phyloP scores from a whole-genome alignment of 164 flowering plant species.

The Aristolochia fimbriata region DNA sequence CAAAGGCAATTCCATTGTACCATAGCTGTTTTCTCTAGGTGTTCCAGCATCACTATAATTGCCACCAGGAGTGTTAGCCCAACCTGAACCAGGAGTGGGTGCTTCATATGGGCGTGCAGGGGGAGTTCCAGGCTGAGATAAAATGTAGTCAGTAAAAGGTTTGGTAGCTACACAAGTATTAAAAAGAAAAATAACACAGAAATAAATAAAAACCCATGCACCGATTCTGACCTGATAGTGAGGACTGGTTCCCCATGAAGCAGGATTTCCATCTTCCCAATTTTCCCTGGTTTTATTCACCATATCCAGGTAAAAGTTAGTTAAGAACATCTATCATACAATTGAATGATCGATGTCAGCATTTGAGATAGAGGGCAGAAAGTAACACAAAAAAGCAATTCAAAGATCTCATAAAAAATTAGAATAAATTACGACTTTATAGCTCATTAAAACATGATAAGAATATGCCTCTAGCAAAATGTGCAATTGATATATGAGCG shows the following conservation, averaged over 20 bases:
- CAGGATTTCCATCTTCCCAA: slow-evolving; percentile 98
- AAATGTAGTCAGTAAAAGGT: no score
- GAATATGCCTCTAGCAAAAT: no score
- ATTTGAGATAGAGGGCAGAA: no score
- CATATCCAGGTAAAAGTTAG: neutral
- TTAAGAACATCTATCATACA: neutral
- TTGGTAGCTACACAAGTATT: neutral
- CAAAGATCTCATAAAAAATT: no score
- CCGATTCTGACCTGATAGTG: slow-evolving; percentile 62
- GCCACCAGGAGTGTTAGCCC: slow-evolving; percentile 83
- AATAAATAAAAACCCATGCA: neutral
- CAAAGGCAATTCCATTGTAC: slow-evolving; percentile 21
- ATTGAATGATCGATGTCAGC: no score
- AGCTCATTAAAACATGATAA: no score
- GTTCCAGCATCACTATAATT: slow-evolving; percentile 91
- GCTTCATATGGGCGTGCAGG: slow-evolving; percentile 86
- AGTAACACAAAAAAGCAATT: no score
- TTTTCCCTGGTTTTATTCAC: slow-evolving; percentile 51
- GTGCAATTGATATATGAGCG: no score
- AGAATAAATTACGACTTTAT: no score
- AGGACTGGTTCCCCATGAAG: slow-evolving; percentile 89
- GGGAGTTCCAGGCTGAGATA: slow-evolving; percentile 87
- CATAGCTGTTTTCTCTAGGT: slow-evolving; percentile 80
- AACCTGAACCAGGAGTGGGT: slow-evolving; percentile 97
- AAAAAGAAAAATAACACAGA: neutral